Conservation (phyloP, 305 asterid species). For the Plantago coronopus region DNA sequence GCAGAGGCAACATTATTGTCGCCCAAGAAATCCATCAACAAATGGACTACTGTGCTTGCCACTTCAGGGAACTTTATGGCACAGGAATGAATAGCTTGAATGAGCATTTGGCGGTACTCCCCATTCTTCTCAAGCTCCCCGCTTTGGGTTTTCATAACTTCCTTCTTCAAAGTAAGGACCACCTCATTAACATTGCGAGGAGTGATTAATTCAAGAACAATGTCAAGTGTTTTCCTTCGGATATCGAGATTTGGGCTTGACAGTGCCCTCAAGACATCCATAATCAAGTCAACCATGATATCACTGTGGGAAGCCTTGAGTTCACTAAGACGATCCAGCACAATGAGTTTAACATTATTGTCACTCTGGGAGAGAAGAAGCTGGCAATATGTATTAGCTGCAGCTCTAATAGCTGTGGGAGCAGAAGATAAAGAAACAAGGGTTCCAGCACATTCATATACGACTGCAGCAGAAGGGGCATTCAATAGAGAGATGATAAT, state of each 20-base stretch:
- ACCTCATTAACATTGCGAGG: conserved; percentile 90
- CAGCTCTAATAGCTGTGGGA: conserved; percentile 92
- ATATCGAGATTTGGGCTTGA: conserved; percentile 93
- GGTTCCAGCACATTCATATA: conserved; percentile 95
- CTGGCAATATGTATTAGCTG: conserved; percentile 91
- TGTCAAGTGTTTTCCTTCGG: conserved; percentile 84
- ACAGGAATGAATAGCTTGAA: conserved; percentile 83
- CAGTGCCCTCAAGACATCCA: conserved; percentile 95
- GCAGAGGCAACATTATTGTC: conserved; percentile 96
- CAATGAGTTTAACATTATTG: conserved; percentile 83
- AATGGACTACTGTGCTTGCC: conserved; percentile 95
- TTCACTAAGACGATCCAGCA: conserved; percentile 87
- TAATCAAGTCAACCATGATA: conserved; percentile 83
- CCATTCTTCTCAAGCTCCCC: conserved; percentile 57
- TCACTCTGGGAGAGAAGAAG: conserved; percentile 94
- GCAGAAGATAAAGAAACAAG: conserved; percentile 94
- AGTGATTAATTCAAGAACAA: conserved; percentile 79
- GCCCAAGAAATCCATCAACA: conserved; percentile 96
- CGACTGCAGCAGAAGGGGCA: conserved; percentile 88
- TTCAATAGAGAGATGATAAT: conserved; percentile 71
- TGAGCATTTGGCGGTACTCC: conserved; percentile 57
- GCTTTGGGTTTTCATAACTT: conserved; percentile 88
- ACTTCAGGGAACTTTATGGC: conserved; percentile 95
- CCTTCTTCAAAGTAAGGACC: conserved; percentile 87
- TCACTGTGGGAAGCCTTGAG: conserved; percentile 77